These are phyloP conservation scores for Metschnikowia baotianmanensis DNA, from an alignment of 805 yeast genomes.

Conservation along the genomic window DNA sequence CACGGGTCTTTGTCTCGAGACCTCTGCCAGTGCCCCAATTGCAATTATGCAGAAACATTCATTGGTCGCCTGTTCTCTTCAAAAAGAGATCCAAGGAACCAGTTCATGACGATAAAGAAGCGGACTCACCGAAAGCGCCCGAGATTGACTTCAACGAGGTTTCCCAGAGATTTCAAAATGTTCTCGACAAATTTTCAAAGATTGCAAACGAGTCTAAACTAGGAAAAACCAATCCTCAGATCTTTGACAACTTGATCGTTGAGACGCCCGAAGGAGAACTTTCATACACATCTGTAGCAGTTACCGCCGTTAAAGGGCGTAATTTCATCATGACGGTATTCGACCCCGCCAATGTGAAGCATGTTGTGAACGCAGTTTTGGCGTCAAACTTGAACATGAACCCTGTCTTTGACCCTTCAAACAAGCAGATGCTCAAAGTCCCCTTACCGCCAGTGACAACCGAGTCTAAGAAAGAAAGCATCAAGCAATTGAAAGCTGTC, in stretches of 20 bases:
- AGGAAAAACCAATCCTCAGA: constrained; percentile 66
- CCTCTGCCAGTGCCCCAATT: neutral
- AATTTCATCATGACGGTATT: constrained; percentile 76
- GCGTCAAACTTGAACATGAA: constrained; percentile 70
- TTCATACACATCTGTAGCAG: constrained; percentile 64
- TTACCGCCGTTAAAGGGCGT: constrained; percentile 67
- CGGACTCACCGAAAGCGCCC: constrained; percentile 7
- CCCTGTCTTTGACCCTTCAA: constrained; percentile 73
- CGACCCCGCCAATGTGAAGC: constrained; percentile 73
- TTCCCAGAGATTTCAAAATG: constrained; percentile 42
- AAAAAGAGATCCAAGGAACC: constrained; percentile 18
- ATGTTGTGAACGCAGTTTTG: constrained; percentile 67
- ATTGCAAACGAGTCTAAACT: constrained; percentile 60
- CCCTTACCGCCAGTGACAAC: constrained; percentile 73
- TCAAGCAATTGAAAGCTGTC: constrained; percentile 61
- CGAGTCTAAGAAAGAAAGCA: constrained; percentile 57
- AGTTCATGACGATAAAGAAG: constrained; percentile 6
- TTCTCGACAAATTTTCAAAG: constrained; percentile 52
- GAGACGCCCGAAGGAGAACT: constrained; percentile 44
- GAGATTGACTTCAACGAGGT: constrained; percentile 33
- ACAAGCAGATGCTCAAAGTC: constrained; percentile 70
- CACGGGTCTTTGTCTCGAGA: neutral
- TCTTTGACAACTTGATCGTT: constrained; percentile 61
- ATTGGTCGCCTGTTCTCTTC: constrained; percentile 7
- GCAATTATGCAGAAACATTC: constrained; percentile 6